These are phyloP conservation scores for Prototheca stagnorum DNA, from an alignment of 163 green algal genomes.

Conservation along the genomic window DNA sequence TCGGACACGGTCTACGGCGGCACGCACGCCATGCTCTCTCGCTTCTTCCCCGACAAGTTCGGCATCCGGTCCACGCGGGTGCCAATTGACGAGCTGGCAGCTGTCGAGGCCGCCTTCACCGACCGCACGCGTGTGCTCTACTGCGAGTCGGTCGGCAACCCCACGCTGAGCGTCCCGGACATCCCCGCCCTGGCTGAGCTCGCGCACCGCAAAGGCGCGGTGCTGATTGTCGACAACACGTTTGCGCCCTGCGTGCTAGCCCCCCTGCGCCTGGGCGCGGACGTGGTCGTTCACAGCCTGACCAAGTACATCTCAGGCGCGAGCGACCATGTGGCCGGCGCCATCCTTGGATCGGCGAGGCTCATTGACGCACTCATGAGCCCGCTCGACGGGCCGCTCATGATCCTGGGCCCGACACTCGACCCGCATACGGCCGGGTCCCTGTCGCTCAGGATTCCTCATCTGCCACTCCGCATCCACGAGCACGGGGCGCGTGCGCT, in stretches of 20 bases:
- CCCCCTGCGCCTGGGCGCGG: constrained; percentile 29
- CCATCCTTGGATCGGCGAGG: constrained; percentile 20
- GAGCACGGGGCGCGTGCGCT: constrained; percentile 39
- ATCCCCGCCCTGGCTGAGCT: constrained; percentile 29
- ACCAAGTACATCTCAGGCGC: constrained; percentile 61
- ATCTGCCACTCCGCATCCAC: constrained; percentile 38
- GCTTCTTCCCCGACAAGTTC: constrained; percentile 44
- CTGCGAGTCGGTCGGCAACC: constrained; percentile 45
- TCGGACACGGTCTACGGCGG: constrained; percentile 46
- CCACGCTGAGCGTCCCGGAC: constrained; percentile 44
- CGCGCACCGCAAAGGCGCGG: constrained; percentile 15
- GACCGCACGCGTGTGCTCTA: constrained; percentile 23
- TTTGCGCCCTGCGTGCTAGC: constrained; percentile 45
- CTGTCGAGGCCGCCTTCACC: constrained; percentile 23
- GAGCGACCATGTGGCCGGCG: constrained; percentile 44
- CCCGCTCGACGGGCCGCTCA: constrained; percentile 39
- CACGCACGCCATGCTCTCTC: constrained; percentile 43
- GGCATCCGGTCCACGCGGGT: constrained; percentile 48
- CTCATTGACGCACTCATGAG: constrained; percentile 49
- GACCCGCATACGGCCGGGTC: constrained; percentile 44
- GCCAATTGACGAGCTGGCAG: constrained; percentile 34
- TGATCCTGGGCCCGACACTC: constrained; percentile 59
- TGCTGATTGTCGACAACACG: constrained; percentile 55
- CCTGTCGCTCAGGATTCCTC: constrained; percentile 40
- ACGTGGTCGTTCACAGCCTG: constrained; percentile 53